phyloP scores from a whole-genome alignment of 352 stramenopile genomes.

The Globisporangium heterothallicum region DNA sequence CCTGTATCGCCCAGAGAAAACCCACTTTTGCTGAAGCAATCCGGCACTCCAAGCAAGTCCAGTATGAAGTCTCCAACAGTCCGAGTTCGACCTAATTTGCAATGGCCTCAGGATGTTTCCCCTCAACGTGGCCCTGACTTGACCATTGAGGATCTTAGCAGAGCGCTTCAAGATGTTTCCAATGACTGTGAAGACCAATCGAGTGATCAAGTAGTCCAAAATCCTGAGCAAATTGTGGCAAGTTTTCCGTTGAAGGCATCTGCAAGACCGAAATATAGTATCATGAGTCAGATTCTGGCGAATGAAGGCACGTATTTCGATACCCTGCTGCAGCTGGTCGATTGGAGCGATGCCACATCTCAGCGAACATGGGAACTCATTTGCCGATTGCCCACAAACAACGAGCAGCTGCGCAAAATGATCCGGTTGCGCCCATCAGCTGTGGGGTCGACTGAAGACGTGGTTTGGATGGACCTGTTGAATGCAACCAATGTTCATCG shows the following conservation, averaged over 20 bases:
- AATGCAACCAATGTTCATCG: constrained; percentile 41
- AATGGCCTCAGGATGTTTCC: constrained; percentile 30
- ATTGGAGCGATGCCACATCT: constrained; percentile 40
- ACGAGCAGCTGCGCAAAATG: constrained; percentile 54
- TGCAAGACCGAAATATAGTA: constrained; percentile 17
- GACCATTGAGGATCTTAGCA: constrained; percentile 21
- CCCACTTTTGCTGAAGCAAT: neutral
- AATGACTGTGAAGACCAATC: too few relatives aligned
- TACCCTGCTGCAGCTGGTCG: constrained; percentile 51
- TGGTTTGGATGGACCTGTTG: constrained; percentile 44
- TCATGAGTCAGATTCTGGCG: constrained; percentile 52
- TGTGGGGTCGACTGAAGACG: constrained; percentile 9
- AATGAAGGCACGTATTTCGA: constrained; percentile 53
- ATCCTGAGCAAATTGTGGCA: neutral
- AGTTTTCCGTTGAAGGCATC: neutral
- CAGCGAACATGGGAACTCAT: constrained; percentile 72
- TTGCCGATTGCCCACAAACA: constrained; percentile 65
- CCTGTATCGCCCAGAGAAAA: neutral
- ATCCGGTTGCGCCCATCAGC: constrained; percentile 35
- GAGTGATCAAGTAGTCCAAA: neutral
- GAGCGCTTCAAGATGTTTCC: constrained; percentile 15
- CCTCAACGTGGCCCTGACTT: constrained; percentile 47
- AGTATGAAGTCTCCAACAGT: constrained; percentile 37
- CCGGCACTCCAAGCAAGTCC: constrained; percentile 8
- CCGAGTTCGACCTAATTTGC: constrained; percentile 31